Evolutionary conservation across 2,329 filamentous ascomycete species (phyloP).

Genomic region (Sordariomycetes sp.): DNA sequence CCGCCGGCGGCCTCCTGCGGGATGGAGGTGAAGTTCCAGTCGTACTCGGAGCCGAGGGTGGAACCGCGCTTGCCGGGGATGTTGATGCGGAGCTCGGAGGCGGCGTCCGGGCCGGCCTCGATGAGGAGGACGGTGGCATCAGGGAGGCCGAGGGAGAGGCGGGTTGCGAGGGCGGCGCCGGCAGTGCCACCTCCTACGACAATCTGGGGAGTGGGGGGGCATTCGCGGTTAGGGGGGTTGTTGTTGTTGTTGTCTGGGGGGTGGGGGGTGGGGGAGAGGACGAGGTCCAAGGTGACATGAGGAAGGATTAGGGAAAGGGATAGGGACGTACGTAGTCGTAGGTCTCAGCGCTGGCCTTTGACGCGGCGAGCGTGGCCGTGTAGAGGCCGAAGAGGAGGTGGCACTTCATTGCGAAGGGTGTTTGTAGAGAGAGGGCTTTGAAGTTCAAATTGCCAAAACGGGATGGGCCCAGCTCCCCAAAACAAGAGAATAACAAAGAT

Average conservation of each 20-base stretch:
- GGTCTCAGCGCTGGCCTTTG: slow-evolving; percentile 2
- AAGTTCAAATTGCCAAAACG: too few relatives aligned
- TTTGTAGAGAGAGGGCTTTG: too few relatives aligned
- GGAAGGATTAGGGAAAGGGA: neutral
- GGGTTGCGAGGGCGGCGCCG: slow-evolving; percentile 17
- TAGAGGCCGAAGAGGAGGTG: neutral
- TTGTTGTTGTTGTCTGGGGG: neutral
- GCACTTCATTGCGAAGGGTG: neutral
- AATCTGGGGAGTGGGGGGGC: slow-evolving; percentile 9
- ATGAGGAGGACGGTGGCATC: slow-evolving; percentile 15
- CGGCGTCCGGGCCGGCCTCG: slow-evolving; percentile 14
- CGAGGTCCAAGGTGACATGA: neutral
- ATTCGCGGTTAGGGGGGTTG: neutral
- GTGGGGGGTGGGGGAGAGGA: neutral
- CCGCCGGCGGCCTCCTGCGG: slow-evolving; percentile 23
- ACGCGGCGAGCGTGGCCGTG: neutral
- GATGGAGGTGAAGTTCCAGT: slow-evolving; percentile 30
- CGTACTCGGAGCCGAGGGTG: slow-evolving; percentile 13
- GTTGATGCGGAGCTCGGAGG: slow-evolving; percentile 16
- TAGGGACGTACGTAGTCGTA: slow-evolving; percentile 12
- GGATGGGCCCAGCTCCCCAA: too few relatives aligned
- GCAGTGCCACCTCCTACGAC: slow-evolving; percentile 21
- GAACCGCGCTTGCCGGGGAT: slow-evolving; percentile 17
- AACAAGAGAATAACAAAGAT: too few relatives aligned
- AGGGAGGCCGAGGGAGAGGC: slow-evolving; percentile 17